These are phyloP conservation scores for Erysiphe neolycopersici DNA, from an alignment of 2,329 filamentous ascomycete genomes.

Conservation along the genomic window DNA sequence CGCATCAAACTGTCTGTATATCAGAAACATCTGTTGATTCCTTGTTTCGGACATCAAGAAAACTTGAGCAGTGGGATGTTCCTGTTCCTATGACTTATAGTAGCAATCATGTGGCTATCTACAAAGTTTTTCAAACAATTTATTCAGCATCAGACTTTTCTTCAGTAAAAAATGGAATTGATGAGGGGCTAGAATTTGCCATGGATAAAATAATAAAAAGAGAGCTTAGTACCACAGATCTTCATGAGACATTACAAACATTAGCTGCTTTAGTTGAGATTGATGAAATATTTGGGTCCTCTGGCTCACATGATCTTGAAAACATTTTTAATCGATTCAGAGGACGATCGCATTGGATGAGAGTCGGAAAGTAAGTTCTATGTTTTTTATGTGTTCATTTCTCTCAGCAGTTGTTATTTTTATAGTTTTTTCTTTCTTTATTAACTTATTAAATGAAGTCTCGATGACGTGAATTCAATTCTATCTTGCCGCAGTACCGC, in stretches of 20 bases:
- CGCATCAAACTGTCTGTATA: slow-evolving; percentile 31
- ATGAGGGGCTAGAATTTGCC: slow-evolving; percentile 32
- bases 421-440: neutral
- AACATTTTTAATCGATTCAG: slow-evolving; percentile 36
- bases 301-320: slow-evolving; percentile 31
- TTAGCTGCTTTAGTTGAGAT: slow-evolving; percentile 57
- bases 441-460: slow-evolving; percentile 19
- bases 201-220: slow-evolving; percentile 28
- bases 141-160: slow-evolving; percentile 33
- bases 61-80: slow-evolving; percentile 78
- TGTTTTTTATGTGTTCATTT: neutral
- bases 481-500: slow-evolving; percentile 62
- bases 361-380: slow-evolving; percentile 40
- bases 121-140: slow-evolving; percentile 57
- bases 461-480: slow-evolving; percentile 53
- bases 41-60: slow-evolving; percentile 54
- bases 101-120: slow-evolving; percentile 42
- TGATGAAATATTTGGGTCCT: slow-evolving; percentile 43
- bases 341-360: slow-evolving; percentile 50
- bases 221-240: slow-evolving; percentile 21
- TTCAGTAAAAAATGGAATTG: slow-evolving; percentile 28
- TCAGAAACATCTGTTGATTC: slow-evolving; percentile 35
- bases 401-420: neutral
- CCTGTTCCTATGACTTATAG: slow-evolving; percentile 37
- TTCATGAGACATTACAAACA: slow-evolving; percentile 29